These are phyloP conservation scores for Actinomucor elegans DNA, from an alignment of 371 early-diverging fungal species.

Conservation along the genomic window DNA sequence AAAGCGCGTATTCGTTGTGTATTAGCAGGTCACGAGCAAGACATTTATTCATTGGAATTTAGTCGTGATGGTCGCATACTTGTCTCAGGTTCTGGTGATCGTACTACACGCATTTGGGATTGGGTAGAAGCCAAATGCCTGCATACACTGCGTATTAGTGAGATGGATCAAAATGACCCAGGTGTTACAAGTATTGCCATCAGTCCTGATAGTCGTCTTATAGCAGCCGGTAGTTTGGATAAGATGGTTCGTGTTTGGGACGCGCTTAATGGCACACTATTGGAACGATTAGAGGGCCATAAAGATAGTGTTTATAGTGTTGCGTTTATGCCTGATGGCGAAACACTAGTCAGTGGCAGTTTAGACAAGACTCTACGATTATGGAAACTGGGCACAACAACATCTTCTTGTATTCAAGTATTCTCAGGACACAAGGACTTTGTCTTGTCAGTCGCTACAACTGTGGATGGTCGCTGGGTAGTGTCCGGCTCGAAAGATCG, in stretches of 20 bases:
- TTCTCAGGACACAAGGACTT: slow-evolving; percentile 85
- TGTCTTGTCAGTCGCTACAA: slow-evolving; percentile 93
- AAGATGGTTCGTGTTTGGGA: slow-evolving; percentile 93
- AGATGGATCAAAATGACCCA: slow-evolving; percentile 79
- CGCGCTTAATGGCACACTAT: slow-evolving; percentile 69
- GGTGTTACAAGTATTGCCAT: slow-evolving; percentile 95
- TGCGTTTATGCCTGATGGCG: slow-evolving; percentile 93
- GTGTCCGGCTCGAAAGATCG: slow-evolving; percentile 95
- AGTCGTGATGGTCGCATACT: slow-evolving; percentile 88
- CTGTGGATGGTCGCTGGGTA: slow-evolving; percentile 90
- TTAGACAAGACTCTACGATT: slow-evolving; percentile 92
- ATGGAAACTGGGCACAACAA: slow-evolving; percentile 75
- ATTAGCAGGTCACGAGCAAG: slow-evolving; percentile 91
- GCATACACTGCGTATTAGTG: slow-evolving; percentile 74
- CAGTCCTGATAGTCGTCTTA: slow-evolving; percentile 73
- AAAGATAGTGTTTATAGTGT: slow-evolving; percentile 95
- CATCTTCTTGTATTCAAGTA: slow-evolving; percentile 50
- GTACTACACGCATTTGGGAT: slow-evolving; percentile 87
- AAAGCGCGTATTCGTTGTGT: slow-evolving; percentile 64
- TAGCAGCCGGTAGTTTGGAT: slow-evolving; percentile 89
- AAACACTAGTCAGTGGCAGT: slow-evolving; percentile 87
- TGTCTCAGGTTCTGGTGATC: slow-evolving; percentile 94
- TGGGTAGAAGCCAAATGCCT: slow-evolving; percentile 72
- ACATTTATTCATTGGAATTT: slow-evolving; percentile 95
- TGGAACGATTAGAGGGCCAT: slow-evolving; percentile 93